Conservation (phyloP, 805 yeast genomes). For the Candida piceae region DNA sequence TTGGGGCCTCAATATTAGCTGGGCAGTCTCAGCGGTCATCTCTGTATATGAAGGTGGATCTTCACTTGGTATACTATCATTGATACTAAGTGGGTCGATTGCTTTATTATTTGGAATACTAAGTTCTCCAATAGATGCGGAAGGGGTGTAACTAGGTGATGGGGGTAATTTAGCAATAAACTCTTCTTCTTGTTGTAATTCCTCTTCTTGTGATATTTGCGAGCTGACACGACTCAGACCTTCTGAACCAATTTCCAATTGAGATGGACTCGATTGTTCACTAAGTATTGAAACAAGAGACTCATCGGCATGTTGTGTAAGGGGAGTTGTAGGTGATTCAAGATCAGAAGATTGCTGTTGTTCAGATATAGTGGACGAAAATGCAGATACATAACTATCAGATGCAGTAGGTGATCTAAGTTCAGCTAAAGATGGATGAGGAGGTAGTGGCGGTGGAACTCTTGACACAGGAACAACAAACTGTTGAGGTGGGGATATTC, state of each 20-base stretch:
- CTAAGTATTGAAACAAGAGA: too few species aligned
- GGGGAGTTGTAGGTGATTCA: too few species aligned
- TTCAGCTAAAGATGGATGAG: conserved; percentile 5
- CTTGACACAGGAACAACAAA: neutral
- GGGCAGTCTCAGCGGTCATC: conserved; percentile 22
- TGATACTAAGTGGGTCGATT: conserved; percentile 22
- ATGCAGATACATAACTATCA: too few species aligned
- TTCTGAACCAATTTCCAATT: neutral
- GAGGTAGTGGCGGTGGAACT: conserved; percentile 19
- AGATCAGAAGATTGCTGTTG: neutral
- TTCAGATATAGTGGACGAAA: neutral
- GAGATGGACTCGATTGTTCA: neutral
- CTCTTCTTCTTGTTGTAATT: conserved; percentile 17
- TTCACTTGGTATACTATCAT: conserved; percentile 22
- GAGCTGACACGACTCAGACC: neutral
- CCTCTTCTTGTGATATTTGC: conserved; percentile 4
- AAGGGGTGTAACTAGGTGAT: conserved; percentile 26
- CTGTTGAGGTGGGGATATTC: conserved; percentile 8
- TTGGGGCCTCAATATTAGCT: conserved; percentile 19
- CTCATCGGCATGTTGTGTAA: too few species aligned
- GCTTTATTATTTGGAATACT: conserved; percentile 24
- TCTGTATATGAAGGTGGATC: conserved; percentile 36
- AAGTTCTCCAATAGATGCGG: conserved; percentile 23
- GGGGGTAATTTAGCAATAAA: conserved; percentile 23
- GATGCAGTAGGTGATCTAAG: neutral